Evolutionary conservation across 2,329 filamentous ascomycete genomes (phyloP), one percentile per base, ranked within the genome.

Genomic region (Gremmenia infestans): DNA sequence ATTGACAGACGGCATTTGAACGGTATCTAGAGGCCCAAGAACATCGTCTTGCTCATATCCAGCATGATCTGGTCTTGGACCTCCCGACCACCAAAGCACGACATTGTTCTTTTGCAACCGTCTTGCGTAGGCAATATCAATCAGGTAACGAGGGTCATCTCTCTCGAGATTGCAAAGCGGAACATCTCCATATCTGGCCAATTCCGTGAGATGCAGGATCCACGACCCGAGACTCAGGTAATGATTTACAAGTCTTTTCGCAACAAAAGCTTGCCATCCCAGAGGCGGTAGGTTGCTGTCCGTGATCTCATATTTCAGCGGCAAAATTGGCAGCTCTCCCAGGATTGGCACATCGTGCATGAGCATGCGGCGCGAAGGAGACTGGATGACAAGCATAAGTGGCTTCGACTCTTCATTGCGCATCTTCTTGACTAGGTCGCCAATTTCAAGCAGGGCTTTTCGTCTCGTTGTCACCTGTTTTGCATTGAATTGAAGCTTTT

Each of bases 41-140:
- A 97, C 82, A 70, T 97, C 91, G 66, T 99, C 95, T 59, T 87
- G 89, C 70, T 99, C 94, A 70, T 97, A 91, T 0, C 94, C 94
- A 47, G 91, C 94, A 72, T 99, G 94, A 69, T 99, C 94, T 1
- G 95, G 94, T 51, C 88, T 84, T 0, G 93, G 85, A 6, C 87
- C 86, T 9, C 83, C 80, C 17, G 93, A 97, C 94, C 94, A 99
- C 94, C 94, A 99, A 6, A 99, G 77, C 5, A 99, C 89, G 1
- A 99, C 90, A 55, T 92, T 91, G 68, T 93, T 96, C 62, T 89
- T 87, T 67, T 96, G 91, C 51, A 99, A 76, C 17, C 92, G 83
- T 55, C 95, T 81, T 0, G 94, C 94, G 70, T 97, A 99, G 0
- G 93, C 89, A 54, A 99, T 84, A 69, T 99, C 94, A 64, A 99